phyloP scores from a whole-genome alignment of 495 filamentous ascomycete species.

The Astrothelium subdiscretum region DNA sequence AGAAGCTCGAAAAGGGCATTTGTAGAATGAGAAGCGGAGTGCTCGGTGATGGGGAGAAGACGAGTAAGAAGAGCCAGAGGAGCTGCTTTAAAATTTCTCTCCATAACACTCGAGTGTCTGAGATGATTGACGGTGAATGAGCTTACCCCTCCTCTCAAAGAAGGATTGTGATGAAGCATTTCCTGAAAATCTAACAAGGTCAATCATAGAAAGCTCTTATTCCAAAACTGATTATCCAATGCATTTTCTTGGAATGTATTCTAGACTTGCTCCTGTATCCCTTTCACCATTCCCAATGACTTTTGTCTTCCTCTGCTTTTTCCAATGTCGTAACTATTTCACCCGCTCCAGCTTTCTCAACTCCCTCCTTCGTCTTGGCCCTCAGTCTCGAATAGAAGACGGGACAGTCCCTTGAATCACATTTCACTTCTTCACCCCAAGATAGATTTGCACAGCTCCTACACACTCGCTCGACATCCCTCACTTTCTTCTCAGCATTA shows the following conservation, averaged over 20 bases:
- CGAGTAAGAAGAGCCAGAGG: too few relatives aligned
- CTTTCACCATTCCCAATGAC: constrained; percentile 17
- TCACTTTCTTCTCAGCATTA: constrained; percentile 48
- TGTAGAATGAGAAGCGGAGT: too few relatives aligned
- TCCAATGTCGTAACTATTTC: constrained; percentile 24
- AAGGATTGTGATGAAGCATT: too few relatives aligned
- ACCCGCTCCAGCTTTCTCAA: constrained; percentile 34
- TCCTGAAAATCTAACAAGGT: too few relatives aligned
- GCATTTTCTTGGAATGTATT: not conserved
- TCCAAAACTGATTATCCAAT: too few relatives aligned
- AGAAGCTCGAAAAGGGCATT: too few relatives aligned
- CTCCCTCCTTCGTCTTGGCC: constrained; percentile 49
- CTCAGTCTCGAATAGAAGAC: constrained; percentile 81
- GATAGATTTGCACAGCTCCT: constrained; percentile 66
- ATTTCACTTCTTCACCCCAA: constrained; percentile 63
- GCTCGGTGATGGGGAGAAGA: too few relatives aligned
- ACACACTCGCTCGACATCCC: constrained; percentile 64
- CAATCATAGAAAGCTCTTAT: too few relatives aligned
- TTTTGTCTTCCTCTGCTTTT: constrained; percentile 8
- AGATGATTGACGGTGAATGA: too few relatives aligned
- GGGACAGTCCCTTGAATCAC: constrained; percentile 84
- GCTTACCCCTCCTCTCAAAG: too few relatives aligned
- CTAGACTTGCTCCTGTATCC: not conserved
- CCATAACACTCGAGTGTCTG: too few relatives aligned
- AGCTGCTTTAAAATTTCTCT: too few relatives aligned